A percentile compares a stretch with the other conserved stretches of the same genome.
Conservation (phyloP, 495 filamentous ascomycete species). For the Trichoderma parareesei region DNA sequence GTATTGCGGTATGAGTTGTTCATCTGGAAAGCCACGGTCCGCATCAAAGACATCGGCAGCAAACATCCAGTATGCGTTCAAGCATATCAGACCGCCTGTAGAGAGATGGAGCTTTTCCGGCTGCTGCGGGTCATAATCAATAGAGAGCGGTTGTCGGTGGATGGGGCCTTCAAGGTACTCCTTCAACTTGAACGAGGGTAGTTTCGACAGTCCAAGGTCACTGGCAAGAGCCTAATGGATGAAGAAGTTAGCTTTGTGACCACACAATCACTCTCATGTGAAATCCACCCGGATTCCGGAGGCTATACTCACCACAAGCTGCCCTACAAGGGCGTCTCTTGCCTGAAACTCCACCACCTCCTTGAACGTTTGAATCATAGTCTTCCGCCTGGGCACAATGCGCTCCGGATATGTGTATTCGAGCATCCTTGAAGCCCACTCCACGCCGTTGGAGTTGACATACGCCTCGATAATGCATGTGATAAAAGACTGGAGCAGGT, state of each 20-base stretch:
- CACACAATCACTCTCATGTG: no score
- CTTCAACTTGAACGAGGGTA: constrained; percentile 22
- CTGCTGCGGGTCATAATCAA: constrained; percentile 31
- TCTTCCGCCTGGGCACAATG: constrained; percentile 46
- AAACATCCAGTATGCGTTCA: constrained; percentile 51
- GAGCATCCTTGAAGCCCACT: constrained; percentile 65
- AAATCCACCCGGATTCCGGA: neutral
- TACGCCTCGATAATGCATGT: constrained; percentile 81
- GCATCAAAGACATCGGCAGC: constrained; percentile 44
- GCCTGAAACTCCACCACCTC: constrained; percentile 54
- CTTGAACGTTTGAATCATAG: constrained; percentile 53
- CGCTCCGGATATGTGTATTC: constrained; percentile 61
- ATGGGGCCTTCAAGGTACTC: constrained; percentile 24
- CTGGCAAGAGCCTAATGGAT: constrained; percentile 54
- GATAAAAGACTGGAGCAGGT: constrained; percentile 75
- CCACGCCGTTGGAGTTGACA: constrained; percentile 55
- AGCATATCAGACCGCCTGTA: constrained; percentile 56
- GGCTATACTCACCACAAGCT: constrained; percentile 54
- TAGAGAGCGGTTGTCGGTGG: constrained; percentile 28
- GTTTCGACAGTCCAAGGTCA: constrained; percentile 50
- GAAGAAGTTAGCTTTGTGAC: neutral
- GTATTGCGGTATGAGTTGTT: neutral
- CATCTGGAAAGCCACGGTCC: constrained; percentile 49
- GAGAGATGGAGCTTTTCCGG: constrained; percentile 65
- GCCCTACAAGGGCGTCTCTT: constrained; percentile 64